Evolutionary conservation across 1,139 yeast species (phyloP).

Genomic region (Candida gigantensis): DNA sequence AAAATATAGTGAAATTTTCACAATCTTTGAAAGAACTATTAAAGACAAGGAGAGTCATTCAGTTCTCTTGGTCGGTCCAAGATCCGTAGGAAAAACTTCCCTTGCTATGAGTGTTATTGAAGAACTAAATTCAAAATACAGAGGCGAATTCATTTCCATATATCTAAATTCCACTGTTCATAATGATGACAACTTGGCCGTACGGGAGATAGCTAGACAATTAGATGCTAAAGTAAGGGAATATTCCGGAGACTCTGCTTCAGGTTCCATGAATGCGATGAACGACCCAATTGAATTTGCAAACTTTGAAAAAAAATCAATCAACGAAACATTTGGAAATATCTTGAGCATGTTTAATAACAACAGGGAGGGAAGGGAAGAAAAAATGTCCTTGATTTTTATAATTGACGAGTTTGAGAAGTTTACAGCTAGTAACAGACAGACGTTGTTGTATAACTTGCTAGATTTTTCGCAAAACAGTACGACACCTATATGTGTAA

Average conservation of each 20-base stretch:
- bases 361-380: conserved; percentile 16
- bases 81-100: conserved; percentile 74
- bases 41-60: conserved; percentile 79
- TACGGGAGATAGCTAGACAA: conserved; percentile 84
- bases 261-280: conserved; percentile 13
- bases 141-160: conserved; percentile 58
- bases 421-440: conserved; percentile 71
- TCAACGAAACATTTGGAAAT: conserved; percentile 43
- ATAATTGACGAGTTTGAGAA: conserved; percentile 83
- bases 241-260: conserved; percentile 6
- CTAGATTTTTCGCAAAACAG: conserved; percentile 83
- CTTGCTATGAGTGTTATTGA: conserved; percentile 59
- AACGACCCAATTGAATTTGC: conserved; percentile 26
- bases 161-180: conserved; percentile 72
- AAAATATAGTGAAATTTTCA: conserved; percentile 51
- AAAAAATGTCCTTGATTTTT: conserved; percentile 62
- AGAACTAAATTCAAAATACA: conserved; percentile 39
- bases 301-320: conserved; percentile 46
- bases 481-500: conserved; percentile 73
- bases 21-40: conserved; percentile 65
- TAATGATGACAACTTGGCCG: conserved; percentile 73
- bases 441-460: conserved; percentile 80
- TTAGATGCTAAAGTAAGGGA: conserved; percentile 50
- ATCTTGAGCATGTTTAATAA: conserved; percentile 35
- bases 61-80: conserved; percentile 75